Percentiles rank a stretch among this genome's conserved stretches.
Evolutionary conservation across 164 flowering plant genomes (phyloP).

Genomic region (Litsea cubeba): DNA sequence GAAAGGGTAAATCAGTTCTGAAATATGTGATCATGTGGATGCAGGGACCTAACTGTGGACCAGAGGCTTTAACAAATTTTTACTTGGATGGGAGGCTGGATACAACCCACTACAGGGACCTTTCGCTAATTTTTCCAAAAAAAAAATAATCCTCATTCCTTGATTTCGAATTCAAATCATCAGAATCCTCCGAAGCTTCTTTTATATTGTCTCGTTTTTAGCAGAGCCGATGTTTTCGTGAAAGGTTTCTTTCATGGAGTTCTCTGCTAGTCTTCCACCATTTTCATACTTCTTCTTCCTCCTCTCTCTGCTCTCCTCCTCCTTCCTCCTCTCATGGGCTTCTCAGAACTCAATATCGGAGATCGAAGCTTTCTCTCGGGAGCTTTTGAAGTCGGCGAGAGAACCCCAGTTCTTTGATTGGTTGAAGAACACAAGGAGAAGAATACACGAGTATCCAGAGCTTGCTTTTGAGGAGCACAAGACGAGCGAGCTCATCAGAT

Average conservation of each 20-base stretch:
- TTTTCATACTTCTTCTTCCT: background rate
- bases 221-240: too few species aligned
- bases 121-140: too few species aligned
- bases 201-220: too few species aligned
- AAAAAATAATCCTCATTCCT: too few species aligned
- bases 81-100: too few species aligned
- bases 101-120: too few species aligned
- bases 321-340: slow-evolving; percentile 10
- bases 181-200: too few species aligned
- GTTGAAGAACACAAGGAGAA: slow-evolving; percentile 54
- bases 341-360: slow-evolving; percentile 5
- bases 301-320: background rate
- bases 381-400: slow-evolving; percentile 43
- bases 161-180: too few species aligned
- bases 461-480: slow-evolving; percentile 56
- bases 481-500: slow-evolving; percentile 54
- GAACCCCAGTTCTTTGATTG: slow-evolving; percentile 47
- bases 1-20: too few species aligned
- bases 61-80: too few species aligned
- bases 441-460: slow-evolving; percentile 67
- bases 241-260: background rate
- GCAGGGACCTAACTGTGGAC: too few species aligned
- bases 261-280: slow-evolving; percentile 1
- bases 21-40: too few species aligned
- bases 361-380: slow-evolving; percentile 10